Conservation (phyloP, 805 yeast genomes). For the Lachancea fermentati region DNA sequence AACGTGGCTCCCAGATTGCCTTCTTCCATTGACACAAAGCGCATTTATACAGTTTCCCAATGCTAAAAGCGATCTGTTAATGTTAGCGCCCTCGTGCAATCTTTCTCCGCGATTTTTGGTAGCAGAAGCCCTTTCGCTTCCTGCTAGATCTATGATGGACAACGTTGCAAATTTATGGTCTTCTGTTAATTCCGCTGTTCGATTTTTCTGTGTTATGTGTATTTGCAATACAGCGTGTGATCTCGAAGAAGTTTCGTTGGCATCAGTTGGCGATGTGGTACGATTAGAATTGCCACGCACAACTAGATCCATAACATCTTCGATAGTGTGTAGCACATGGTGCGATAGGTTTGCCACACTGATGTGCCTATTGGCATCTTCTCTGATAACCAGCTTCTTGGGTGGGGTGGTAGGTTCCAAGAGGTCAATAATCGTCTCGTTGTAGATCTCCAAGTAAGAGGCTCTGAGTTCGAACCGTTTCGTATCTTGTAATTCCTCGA, state of each 20-base stretch:
- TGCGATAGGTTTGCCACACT: slow-evolving; percentile 65
- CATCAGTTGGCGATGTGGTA: slow-evolving; percentile 83
- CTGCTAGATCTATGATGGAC: slow-evolving; percentile 88
- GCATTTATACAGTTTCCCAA: slow-evolving; percentile 94
- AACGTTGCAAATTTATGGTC: slow-evolving; percentile 72
- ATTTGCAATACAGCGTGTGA: slow-evolving; percentile 92
- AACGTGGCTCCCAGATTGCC: slow-evolving; percentile 52
- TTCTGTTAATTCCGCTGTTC: slow-evolving; percentile 56
- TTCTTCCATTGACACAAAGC: slow-evolving; percentile 61
- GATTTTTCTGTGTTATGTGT: slow-evolving; percentile 52
- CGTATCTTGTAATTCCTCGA: slow-evolving; percentile 50
- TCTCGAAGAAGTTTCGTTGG: slow-evolving; percentile 84
- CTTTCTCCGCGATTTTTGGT: slow-evolving; percentile 80
- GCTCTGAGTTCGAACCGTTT: slow-evolving; percentile 55
- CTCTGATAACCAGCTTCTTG: slow-evolving; percentile 56
- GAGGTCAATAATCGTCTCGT: slow-evolving; percentile 81
- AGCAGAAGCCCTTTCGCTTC: slow-evolving; percentile 90
- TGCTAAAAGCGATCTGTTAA: slow-evolving; percentile 81
- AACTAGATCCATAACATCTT: slow-evolving; percentile 75
- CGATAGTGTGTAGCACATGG: slow-evolving; percentile 55
- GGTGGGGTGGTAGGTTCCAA: slow-evolving; percentile 48
- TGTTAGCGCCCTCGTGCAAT: slow-evolving; percentile 87
- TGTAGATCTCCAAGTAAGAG: slow-evolving; percentile 82
- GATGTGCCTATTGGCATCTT: slow-evolving; percentile 56
- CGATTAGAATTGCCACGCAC: slow-evolving; percentile 67